Base-by-base conservation (phyloP, 2,329 filamentous ascomycete genomes). In the Aureobasidium sp. region DNA sequence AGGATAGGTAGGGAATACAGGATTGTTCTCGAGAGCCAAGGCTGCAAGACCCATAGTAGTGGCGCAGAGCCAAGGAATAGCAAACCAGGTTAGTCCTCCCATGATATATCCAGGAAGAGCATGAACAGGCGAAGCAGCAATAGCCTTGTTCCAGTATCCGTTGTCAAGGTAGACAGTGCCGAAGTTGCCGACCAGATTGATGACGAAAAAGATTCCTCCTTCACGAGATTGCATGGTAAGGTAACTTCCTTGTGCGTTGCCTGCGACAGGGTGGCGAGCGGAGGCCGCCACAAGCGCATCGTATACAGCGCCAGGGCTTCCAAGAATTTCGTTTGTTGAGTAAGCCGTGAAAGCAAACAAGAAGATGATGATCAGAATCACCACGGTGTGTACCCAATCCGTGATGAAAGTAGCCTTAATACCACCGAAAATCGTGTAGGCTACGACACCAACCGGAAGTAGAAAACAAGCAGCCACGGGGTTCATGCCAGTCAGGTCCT, bases 141-240 rank as follows among this genome's bases (percentile, higher is more conserved):
- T 96, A 17, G 91, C 91, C 75, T 96, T 96, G 80, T 96, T 94
- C 77, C 91, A 96, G 78, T 95, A 96, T 17, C 88, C 70, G 26
- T 71, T 65, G 57, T 69, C 37, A 66, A 61, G 57, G 47, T 52
- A 61, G 50, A 61, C 44, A n/a, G 89, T 91, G 6, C 80, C 87
- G 64, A 93, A 94, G 75, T 92, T 92, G 44, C 90, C 90, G 39
- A 92, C 87, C 52, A 90, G 87, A 75, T 95, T 95, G 76, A 67
- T 66, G 41, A 95, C 86, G 74, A 96, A 96, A 79, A 96, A 96
- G 62, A 94, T 89, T 44, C 84, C 89, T 5, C 91, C 91, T 68
- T 93, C 87, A 63, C 83, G 84, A 1, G 87, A 91, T 62, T 83
- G 80, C 91, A 96, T 95, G 0, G 91, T 96, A 17, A 96, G 77